Conservation (phyloP, 495 filamentous ascomycete genomes). For the Cladorrhinum samala region DNA sequence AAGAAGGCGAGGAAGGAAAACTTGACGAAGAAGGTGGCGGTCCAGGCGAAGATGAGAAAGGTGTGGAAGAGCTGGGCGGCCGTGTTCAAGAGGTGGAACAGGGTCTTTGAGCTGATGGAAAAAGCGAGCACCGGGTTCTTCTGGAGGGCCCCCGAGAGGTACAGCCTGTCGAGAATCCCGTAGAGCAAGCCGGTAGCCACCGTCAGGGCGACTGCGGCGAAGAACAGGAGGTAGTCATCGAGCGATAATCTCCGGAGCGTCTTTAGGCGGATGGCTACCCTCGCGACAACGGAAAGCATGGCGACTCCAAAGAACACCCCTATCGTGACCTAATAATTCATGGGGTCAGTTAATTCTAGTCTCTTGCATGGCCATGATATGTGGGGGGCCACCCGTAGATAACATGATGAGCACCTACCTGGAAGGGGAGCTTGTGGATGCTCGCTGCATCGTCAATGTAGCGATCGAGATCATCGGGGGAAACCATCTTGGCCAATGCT, state of each 20-base stretch:
- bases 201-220: slow-evolving; percentile 8
- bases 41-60: slow-evolving; percentile 13
- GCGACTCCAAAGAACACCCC: slow-evolving; percentile 21
- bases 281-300: not conserved
- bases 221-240: slow-evolving; percentile 16
- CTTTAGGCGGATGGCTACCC: slow-evolving; percentile 14
- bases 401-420: no score
- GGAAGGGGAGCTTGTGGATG: not conserved
- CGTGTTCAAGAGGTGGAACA: slow-evolving; percentile 8
- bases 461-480: not conserved
- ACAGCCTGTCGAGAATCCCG: slow-evolving; percentile 11
- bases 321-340: slow-evolving; percentile 17
- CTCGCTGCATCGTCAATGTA: not conserved
- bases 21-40: slow-evolving; percentile 15
- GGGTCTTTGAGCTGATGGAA: not conserved
- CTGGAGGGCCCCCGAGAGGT: slow-evolving; percentile 11
- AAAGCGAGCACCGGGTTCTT: slow-evolving; percentile 4
- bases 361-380: not conserved
- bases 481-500: not conserved
- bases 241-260: slow-evolving; percentile 11
- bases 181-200: slow-evolving; percentile 12
- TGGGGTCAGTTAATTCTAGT: not conserved
- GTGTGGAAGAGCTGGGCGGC: slow-evolving; percentile 3
- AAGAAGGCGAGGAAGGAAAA: slow-evolving; percentile 18
- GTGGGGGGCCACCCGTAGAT: not conserved